A percentile compares a stretch with the other conserved stretches of the same genome.
Conservation (phyloP, 2,329 filamentous ascomycete species). For the Sporothrix sp. region DNA sequence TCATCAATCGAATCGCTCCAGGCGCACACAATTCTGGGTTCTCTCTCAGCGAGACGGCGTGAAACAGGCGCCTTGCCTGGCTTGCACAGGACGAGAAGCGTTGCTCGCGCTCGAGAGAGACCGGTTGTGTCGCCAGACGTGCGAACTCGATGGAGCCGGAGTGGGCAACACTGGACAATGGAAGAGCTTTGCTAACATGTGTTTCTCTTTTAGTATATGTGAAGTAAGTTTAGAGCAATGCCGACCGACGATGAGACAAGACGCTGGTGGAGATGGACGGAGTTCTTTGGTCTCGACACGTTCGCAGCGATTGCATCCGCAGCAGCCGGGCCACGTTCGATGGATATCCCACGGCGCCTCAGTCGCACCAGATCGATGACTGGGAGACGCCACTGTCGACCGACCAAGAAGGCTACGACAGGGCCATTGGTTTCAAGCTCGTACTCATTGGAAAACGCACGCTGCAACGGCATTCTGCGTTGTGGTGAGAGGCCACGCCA, state of each 20-base stretch:
- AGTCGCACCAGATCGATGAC: too few relatives aligned
- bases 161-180: background rate
- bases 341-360: too few relatives aligned
- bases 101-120: background rate
- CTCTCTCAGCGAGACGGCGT: background rate
- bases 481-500: too few relatives aligned
- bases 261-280: too few relatives aligned
- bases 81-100: background rate
- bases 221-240: conserved; percentile 55
- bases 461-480: background rate
- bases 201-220: conserved; percentile 57
- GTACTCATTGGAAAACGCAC: too few relatives aligned
- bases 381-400: background rate
- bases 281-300: too few relatives aligned
- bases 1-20: background rate
- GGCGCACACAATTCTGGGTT: too few relatives aligned
- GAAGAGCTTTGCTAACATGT: conserved; percentile 8
- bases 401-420: background rate
- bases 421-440: too few relatives aligned
- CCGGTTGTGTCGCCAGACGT: background rate
- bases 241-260: background rate
- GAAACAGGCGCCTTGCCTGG: too few relatives aligned
- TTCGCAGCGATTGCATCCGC: too few relatives aligned
- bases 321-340: too few relatives aligned
- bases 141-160: too few relatives aligned